Evolutionary conservation across 192 early-diverging fungal species (phyloP), one percentile per base, ranked within the genome.

Genomic region (Cladochytrium replicatum): DNA sequence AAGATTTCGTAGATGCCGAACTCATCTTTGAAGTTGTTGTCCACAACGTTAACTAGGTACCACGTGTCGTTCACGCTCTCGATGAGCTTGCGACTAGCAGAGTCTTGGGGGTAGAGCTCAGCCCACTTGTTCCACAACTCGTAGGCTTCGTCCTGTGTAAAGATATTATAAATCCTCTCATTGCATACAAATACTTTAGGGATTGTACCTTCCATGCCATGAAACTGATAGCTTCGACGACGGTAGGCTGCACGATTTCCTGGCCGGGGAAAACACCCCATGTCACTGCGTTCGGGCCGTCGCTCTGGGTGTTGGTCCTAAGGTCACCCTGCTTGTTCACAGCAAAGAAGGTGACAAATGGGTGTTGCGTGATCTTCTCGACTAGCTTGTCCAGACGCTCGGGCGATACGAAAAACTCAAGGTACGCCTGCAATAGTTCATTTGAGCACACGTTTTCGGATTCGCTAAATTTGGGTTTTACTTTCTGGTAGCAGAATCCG

Each of bases 201-300:
- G n/a, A n/a, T n/a, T 13, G 19, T 23, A 64, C 58, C 74, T 92
- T 95, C 93, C 93, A 97, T 0, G 91, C 91, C 62, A 89, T 68
- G 62, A 97, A 97, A 41, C 78, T 82, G 48, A 71, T 68, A 23
- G 76, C 54, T 53, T 97, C 93, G 37, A 97, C 91, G 61, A 97
- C 84, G 17, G 93, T 97, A 11, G 91, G 91, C 69, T 97, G 93
- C 38, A 94, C 69, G 45, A 97, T 88, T 66, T 97, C 93, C 58
- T 90, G 87, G 37, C 91, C 90, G 0, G 90, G 90, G 83, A 97
- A 97, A 25, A 97, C 91, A 37, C 93, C 93, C 93, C 93, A 97
- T 8, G 93, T 97, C 29, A 97, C 90, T 4, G 93, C 93, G 58
- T 93, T 99, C 22, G 93, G 86, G 9, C 77, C 75, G 62, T 92